phyloP scores from a whole-genome alignment of 768 basidiomycete species.

The Agrocybe pediades region DNA sequence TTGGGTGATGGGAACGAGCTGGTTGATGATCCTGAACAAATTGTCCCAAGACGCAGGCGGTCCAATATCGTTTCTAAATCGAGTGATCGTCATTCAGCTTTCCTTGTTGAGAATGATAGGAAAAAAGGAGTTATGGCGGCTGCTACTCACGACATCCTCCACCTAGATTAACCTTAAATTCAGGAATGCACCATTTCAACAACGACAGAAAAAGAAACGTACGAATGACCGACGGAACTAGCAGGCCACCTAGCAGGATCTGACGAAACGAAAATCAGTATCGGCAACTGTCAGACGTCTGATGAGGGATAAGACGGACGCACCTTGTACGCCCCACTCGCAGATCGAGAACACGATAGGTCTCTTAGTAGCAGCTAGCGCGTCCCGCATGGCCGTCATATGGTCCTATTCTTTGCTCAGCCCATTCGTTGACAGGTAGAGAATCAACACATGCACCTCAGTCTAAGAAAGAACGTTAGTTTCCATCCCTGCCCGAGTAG shows the following conservation, averaged over 20 bases:
- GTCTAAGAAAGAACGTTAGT: conserved; percentile 25
- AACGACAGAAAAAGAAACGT: conserved; percentile 8
- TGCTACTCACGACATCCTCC: conserved; percentile 45
- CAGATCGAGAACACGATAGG: conserved; percentile 56
- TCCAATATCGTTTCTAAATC: conserved; percentile 45
- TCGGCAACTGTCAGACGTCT: neutral
- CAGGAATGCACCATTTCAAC: neutral
- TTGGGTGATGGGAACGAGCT: conserved; percentile 50
- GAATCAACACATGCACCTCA: conserved; percentile 25
- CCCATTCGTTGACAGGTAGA: neutral
- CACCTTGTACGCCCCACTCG: conserved; percentile 47
- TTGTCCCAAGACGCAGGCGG: conserved; percentile 50
- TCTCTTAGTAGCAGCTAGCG: conserved; percentile 41
- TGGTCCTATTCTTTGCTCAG: conserved; percentile 31
- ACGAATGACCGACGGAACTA: conserved; percentile 48
- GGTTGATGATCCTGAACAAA: conserved; percentile 51
- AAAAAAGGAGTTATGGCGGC: neutral
- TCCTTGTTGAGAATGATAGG: neutral
- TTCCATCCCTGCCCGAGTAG: neutral
- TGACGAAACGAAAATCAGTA: conserved; percentile 7
- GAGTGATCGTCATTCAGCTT: too few species aligned
- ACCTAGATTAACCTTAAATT: conserved; percentile 19
- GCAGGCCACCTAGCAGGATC: conserved; percentile 55
- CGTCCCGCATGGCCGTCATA: conserved; percentile 47
- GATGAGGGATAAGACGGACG: neutral